These are phyloP conservation scores for Zychaea mexicana DNA, from an alignment of 371 early-diverging fungal species.

Conservation along the genomic window DNA sequence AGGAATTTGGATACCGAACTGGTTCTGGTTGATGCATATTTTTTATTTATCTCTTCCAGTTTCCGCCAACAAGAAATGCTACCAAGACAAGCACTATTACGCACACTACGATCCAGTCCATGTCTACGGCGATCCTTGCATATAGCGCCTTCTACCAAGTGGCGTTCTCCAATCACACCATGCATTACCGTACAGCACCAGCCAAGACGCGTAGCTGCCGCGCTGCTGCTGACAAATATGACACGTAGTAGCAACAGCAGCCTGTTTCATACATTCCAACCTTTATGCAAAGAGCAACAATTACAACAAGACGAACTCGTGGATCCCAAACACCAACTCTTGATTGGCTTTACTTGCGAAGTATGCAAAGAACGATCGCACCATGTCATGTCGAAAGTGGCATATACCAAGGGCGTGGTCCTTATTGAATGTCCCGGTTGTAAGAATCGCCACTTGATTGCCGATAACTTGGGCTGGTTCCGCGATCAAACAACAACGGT, in stretches of 20 bases:
- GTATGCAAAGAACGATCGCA: slow-evolving; percentile 84
- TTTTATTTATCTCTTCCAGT: neutral
- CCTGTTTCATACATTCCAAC: neutral
- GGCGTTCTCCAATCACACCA: neutral
- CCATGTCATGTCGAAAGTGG: slow-evolving; percentile 89
- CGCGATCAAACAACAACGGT: slow-evolving; percentile 72
- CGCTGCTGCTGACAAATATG: neutral
- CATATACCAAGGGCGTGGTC: slow-evolving; percentile 91
- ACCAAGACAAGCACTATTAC: neutral
- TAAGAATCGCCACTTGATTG: slow-evolving; percentile 91
- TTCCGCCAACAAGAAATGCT: neutral
- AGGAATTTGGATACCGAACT: neutral
- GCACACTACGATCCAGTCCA: neutral
- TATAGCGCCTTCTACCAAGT: neutral
- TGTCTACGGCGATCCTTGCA: slow-evolving; percentile 1
- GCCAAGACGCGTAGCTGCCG: too few species aligned
- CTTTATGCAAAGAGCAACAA: neutral
- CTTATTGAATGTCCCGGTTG: slow-evolving; percentile 92
- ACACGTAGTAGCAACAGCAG: neutral
- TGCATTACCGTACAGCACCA: neutral
- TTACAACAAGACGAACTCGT: slow-evolving; percentile 17
- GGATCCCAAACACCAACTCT: slow-evolving; percentile 62
- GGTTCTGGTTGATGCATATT: too few species aligned
- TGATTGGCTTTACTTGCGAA: slow-evolving; percentile 95
- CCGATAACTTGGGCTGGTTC: slow-evolving; percentile 96